phyloP scores from a whole-genome alignment of 1,284 basidiomycete genomes.

The Pseudozyma hubeiensis region DNA sequence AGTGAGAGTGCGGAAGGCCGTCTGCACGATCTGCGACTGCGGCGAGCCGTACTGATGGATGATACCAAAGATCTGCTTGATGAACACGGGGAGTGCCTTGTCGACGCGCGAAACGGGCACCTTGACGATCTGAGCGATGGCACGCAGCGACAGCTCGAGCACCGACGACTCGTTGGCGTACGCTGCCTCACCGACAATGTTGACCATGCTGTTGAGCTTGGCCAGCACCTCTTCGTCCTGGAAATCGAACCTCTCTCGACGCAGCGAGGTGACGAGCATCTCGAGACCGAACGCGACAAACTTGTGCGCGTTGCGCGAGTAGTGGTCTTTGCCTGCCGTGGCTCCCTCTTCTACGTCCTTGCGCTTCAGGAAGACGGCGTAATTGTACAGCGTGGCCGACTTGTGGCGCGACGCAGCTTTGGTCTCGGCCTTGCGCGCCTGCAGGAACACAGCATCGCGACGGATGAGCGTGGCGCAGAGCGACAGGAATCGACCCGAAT shows the following conservation, averaged over 20 bases:
- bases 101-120: constrained; percentile 84
- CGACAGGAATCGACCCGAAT: constrained; percentile 79
- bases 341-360: constrained; percentile 56
- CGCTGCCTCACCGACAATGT: constrained; percentile 89
- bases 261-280: constrained; percentile 86
- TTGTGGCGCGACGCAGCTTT: constrained; percentile 34
- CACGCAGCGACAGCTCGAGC: constrained; percentile 82
- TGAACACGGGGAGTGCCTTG: constrained; percentile 83
- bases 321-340: constrained; percentile 68
- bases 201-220: constrained; percentile 86
- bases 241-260: constrained; percentile 87
- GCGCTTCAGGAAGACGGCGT: constrained; percentile 55
- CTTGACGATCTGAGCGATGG: constrained; percentile 82
- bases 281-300: constrained; percentile 94
- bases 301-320: constrained; percentile 74
- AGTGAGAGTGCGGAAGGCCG: constrained; percentile 86
- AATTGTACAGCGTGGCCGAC: constrained; percentile 36
- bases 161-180: constrained; percentile 86
- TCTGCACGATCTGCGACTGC: constrained; percentile 89
- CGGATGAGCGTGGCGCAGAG: constrained; percentile 90
- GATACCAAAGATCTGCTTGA: constrained; percentile 86
- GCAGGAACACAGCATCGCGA: constrained; percentile 77
- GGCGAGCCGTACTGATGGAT: constrained; percentile 83
- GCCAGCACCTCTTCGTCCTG: constrained; percentile 78
- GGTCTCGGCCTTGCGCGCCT: constrained; percentile 45